These are phyloP conservation scores for Colletotrichum endophyticum DNA, from an alignment of 2,329 filamentous ascomycete species.

Conservation along the genomic window DNA sequence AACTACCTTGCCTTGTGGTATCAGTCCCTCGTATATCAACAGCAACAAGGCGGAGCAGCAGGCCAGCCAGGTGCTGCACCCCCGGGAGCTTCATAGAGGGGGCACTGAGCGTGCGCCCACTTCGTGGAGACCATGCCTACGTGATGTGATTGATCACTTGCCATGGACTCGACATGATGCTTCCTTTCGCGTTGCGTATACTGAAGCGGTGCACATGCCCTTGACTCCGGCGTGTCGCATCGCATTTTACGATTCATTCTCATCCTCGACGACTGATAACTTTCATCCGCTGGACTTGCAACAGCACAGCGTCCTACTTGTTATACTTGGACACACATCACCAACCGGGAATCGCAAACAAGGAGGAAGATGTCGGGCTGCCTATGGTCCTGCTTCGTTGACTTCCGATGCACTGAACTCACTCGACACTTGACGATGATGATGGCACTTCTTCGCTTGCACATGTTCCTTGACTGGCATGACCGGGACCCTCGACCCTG, in stretches of 20 bases:
- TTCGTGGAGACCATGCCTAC: constrained; percentile 14
- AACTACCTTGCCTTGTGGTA: constrained; percentile 84
- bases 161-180: constrained; percentile 23
- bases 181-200: constrained; percentile 20
- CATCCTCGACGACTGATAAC: constrained; percentile 12
- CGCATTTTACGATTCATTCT: background rate
- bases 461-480: constrained; percentile 21
- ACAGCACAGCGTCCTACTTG: constrained; percentile 15
- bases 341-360: background rate
- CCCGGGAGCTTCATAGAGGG: constrained; percentile 17
- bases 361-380: background rate
- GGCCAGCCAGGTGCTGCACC: constrained; percentile 23
- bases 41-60: constrained; percentile 39
- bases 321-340: constrained; percentile 10
- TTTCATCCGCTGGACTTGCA: constrained; percentile 8
- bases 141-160: constrained; percentile 25
- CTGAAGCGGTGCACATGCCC: constrained; percentile 18
- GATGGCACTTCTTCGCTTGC: constrained; percentile 18
- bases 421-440: constrained; percentile 19
- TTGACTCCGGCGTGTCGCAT: constrained; percentile 12
- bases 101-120: background rate
- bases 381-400: constrained; percentile 8
- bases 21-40: constrained; percentile 62
- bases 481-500: constrained; percentile 5
- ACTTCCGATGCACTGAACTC: constrained; percentile 16